Base-by-base conservation (phyloP, 495 filamentous ascomycete genomes). In the Hyaloscypha variabilis region DNA sequence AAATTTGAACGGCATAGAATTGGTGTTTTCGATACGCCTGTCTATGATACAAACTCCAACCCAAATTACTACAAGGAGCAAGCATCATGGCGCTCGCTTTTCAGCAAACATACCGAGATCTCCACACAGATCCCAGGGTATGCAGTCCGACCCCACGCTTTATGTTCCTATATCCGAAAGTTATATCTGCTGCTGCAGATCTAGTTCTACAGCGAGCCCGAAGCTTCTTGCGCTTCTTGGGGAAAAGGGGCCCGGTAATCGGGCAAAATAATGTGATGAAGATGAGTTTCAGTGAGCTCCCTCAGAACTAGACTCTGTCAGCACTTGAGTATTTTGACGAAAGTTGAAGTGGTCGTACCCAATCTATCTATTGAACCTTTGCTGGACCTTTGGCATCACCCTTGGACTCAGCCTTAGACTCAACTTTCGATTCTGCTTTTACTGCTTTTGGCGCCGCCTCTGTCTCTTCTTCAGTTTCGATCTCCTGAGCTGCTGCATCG, bases 381-480 rank as follows among this genome's bases (percentile, higher is more conserved):
- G 66, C 60, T 58, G 68, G 8, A 5, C 6, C 58, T 52, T 72
- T 73, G 46, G 69, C 65, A 57, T 74, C 69, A 26, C 66, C 61
- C 58, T 71, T 73, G 8, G 74, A 67, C 49, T 57, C 72, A 21
- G 67, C 61, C 58, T 71, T 73, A 13, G 74, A 67, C 49, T 57
- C 72, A 21, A 57, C 67, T 58, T 68, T 59, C 57, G 24, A 51
- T 11, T 50, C 59, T n/a, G 5, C 5, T 53, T 58, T 65, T 28
- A 42, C 25, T 54, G 77, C 56, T 21, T 62, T 29, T 50, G 46
- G 29, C 57, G 14, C 17, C 3, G 23, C 26, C 21, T 29, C 57
- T 25, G 34, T 13, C 17, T 46, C 26, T 26, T 6, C 19, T 39
- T 59, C 60, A n/a, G 28, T 30, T 31, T 63, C 55, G 6, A 36